These are phyloP conservation scores for Kwoniella dejecticola DNA, from an alignment of 768 basidiomycete species.

Conservation along the genomic window DNA sequence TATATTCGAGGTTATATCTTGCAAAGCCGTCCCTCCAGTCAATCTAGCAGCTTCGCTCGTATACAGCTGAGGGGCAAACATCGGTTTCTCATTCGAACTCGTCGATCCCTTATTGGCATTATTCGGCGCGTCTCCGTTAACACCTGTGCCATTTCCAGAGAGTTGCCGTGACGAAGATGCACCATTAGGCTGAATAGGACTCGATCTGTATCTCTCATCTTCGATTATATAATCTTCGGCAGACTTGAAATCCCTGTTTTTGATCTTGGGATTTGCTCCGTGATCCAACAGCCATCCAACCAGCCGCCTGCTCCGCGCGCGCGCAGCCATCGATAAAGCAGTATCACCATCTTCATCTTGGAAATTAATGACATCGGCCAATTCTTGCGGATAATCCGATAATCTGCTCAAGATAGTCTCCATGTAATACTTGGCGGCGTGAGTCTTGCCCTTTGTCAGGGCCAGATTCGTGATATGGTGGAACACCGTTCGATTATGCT, in stretches of 20 bases:
- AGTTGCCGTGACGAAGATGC: slow-evolving; percentile 2
- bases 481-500: slow-evolving; percentile 94
- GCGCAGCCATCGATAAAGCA: slow-evolving; percentile 91
- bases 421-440: slow-evolving; percentile 98
- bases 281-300: slow-evolving; percentile 95
- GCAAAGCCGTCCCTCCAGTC: slow-evolving; percentile 79
- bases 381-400: slow-evolving; percentile 88
- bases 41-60: slow-evolving; percentile 81
- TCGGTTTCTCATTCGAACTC: slow-evolving; percentile 6
- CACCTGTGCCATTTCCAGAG: slow-evolving; percentile 20
- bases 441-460: slow-evolving; percentile 95
- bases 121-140: background rate
- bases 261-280: slow-evolving; percentile 91
- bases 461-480: slow-evolving; percentile 98
- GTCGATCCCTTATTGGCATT: background rate
- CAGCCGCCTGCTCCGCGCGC: slow-evolving; percentile 90
- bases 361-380: slow-evolving; percentile 98
- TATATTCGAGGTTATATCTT: slow-evolving; percentile 81
- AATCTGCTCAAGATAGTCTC: slow-evolving; percentile 87
- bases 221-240: slow-evolving; percentile 99
- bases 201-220: slow-evolving; percentile 93
- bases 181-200: slow-evolving; percentile 65
- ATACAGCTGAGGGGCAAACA: slow-evolving; percentile 66
- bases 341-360: slow-evolving; percentile 99
- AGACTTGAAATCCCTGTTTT: slow-evolving; percentile 91